Evolutionary conservation across 2,329 filamentous ascomycete species (phyloP), one percentile per base, ranked within the genome.

Genomic region (Trichoderma gracile): DNA sequence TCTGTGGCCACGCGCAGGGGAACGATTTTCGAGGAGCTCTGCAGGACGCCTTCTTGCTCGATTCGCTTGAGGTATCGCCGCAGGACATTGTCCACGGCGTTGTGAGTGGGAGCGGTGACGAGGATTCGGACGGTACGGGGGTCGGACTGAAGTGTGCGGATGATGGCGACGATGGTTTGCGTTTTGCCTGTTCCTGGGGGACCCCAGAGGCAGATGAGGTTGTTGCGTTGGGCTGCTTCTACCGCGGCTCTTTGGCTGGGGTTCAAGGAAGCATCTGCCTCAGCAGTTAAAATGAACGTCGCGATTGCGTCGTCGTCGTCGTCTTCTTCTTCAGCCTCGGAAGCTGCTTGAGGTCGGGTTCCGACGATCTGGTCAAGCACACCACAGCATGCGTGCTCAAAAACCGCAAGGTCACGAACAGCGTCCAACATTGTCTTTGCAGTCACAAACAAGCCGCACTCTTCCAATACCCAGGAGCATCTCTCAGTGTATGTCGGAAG

Each of bases 171-270:
- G 7, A 79, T 75, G 0, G 78, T 80, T 42, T 78, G 73, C 0
- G 78, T 80, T 65, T 81, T 81, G 4, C 78, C 78, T 0, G 79
- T 80, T 4, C 79, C 80, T 1, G 79, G 79, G 14, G 79, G 78
- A 0, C 78, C 79, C 78, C 79, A 80, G 3, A 81, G 71, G 50
- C 76, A 79, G 2, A 75, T 75, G 3, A 81, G 66, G 5, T 71
- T 69, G 53, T 72, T 67, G 1, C 50, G 69, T 33, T 78, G 65
- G 3, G 77, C 43, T 3, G 68, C 19, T 0, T 57, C 23, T 1
- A 70, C 64, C 2, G 70, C 69, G 1, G 45, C 9, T 14, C 52
- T 70, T 19, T 71, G 70, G 17, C 69, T 70, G 0, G 46, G 23
- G 3, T 71, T 71, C 23, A 71, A 14, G 4, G 64, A 55, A 5